Base-by-base conservation (phyloP, 23 red algal genomes). In the Gracilaria gracilis region DNA sequence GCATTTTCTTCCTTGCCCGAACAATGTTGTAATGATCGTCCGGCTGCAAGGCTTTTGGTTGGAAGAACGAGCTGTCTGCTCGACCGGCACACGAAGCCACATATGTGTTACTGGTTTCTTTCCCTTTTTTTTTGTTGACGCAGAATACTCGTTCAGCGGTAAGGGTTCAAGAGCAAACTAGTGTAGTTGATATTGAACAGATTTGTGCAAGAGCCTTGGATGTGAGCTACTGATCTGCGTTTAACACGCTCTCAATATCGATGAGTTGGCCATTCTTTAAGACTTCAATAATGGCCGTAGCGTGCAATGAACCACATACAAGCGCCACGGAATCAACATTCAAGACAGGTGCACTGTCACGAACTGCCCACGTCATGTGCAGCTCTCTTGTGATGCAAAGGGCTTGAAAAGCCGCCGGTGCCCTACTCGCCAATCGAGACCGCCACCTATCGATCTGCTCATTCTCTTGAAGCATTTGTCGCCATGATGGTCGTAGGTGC, bases 351-450 rank as follows among this genome's bases (percentile, higher is more conserved):
- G 46, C 72, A 77, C 72, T 39, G 20, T 77, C 72, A 23, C 72
- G 38, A 77, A 77, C 40, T 8, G 72, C 40, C 39, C 39, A 77
- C 46, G 27, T 51, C 72, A 77, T 77, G 32, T 77, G 72, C 40
- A 77, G 15, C 36, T 77, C 72, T 51, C 72, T 77, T 2, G 1
- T 46, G 21, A 49, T 12, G 15, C 72, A 50, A 51, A 50, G 72
- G 5, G 72, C 2, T 40, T 51, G 46, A 77, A 50, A 77, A 24
- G 39, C 27, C 2, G 39, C 72, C 9, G 39, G 72, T 1, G 72
- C 39, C 11, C 23, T 77, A 50, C 14, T 8, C 29, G 72, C 72
- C 23, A 77, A 51, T 77, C 27, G 72, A 11, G 72, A 77, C 7
- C 72, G 38, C 72, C 72, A 77, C 27, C 5, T 25, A 49, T 46